Percentiles rank a stretch among this genome's conserved stretches.
phyloP scores from a whole-genome alignment of 768 basidiomycete genomes.

The Omphalotus guepiniiformis region DNA sequence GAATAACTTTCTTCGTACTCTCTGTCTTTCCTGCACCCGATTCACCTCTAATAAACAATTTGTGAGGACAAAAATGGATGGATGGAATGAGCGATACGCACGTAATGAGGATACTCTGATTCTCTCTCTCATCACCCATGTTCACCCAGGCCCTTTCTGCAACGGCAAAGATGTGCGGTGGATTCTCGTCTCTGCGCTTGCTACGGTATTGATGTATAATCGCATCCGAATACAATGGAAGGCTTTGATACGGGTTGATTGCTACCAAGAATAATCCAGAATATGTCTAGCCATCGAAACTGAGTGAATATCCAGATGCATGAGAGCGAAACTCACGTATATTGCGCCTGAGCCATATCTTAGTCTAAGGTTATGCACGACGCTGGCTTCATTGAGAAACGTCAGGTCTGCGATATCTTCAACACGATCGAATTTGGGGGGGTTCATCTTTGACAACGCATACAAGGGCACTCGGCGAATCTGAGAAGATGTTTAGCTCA shows the following conservation, averaged over 20 bases:
- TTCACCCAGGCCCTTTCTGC: constrained; percentile 98
- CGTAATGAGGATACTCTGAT: constrained; percentile 98
- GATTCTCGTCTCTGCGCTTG: constrained; percentile 85
- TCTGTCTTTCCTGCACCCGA: constrained; percentile 99
- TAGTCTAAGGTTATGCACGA: constrained; percentile 94
- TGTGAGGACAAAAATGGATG: constrained; percentile 11
- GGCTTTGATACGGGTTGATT: constrained; percentile 91
- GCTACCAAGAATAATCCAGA: constrained; percentile 97
- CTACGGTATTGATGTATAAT: constrained; percentile 89
- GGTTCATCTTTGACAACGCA: constrained; percentile 92
- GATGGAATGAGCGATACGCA: constrained; percentile 37
- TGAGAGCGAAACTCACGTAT: constrained; percentile 57
- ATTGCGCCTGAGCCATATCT: constrained; percentile 91
- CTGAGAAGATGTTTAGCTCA: constrained; percentile 26
- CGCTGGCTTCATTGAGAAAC: constrained; percentile 96
- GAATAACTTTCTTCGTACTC: constrained; percentile 98
- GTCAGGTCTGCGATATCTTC: constrained; percentile 98
- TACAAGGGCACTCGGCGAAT: constrained; percentile 71
- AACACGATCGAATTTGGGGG: constrained; percentile 96
- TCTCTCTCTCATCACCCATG: constrained; percentile 96
- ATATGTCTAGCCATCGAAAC: constrained; percentile 60
- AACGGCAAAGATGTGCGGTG: constrained; percentile 96
- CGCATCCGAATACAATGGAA: constrained; percentile 87
- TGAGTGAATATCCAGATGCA: constrained; percentile 6
- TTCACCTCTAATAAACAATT: constrained; percentile 66